phyloP scores from a whole-genome alignment of 2,329 filamentous ascomycete species.

The Bretziella fagacearum region DNA sequence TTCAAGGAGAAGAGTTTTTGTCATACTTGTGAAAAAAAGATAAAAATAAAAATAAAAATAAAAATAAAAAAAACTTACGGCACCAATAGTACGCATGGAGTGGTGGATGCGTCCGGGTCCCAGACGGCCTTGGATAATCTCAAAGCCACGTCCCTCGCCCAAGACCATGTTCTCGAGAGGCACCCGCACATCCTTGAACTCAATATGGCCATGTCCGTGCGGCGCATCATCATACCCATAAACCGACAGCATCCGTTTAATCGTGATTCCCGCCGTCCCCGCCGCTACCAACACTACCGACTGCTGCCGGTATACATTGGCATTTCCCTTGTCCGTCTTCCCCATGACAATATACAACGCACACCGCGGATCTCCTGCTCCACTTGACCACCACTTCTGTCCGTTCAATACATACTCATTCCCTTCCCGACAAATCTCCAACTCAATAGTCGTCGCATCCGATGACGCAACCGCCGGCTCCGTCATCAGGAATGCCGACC shows the following conservation, averaged over 20 bases:
- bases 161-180: constrained; percentile 72
- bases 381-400: constrained; percentile 97
- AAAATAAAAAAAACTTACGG: constrained; percentile 30
- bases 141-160: constrained; percentile 85
- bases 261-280: constrained; percentile 66
- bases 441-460: constrained; percentile 82
- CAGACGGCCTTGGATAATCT: constrained; percentile 94
- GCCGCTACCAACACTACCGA: constrained; percentile 82
- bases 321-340: constrained; percentile 64
- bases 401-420: constrained; percentile 86
- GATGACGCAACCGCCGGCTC: constrained; percentile 77
- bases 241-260: constrained; percentile 83
- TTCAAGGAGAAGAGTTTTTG: not conserved
- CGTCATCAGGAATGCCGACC: constrained; percentile 86
- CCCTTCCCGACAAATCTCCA: constrained; percentile 67
- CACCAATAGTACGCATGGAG: constrained; percentile 87
- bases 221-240: constrained; percentile 98
- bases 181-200: constrained; percentile 78
- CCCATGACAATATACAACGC: constrained; percentile 93
- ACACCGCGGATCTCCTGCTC: constrained; percentile 83
- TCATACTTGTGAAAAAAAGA: no score
- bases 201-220: constrained; percentile 88
- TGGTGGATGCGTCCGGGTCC: constrained; percentile 95
- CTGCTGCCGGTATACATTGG: constrained; percentile 72
- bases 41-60: not conserved